Evolutionary conservation across 169 alveolate genomes (phyloP), one percentile per base, ranked within the genome.

Genomic region (Cryptosporidium sp.): DNA sequence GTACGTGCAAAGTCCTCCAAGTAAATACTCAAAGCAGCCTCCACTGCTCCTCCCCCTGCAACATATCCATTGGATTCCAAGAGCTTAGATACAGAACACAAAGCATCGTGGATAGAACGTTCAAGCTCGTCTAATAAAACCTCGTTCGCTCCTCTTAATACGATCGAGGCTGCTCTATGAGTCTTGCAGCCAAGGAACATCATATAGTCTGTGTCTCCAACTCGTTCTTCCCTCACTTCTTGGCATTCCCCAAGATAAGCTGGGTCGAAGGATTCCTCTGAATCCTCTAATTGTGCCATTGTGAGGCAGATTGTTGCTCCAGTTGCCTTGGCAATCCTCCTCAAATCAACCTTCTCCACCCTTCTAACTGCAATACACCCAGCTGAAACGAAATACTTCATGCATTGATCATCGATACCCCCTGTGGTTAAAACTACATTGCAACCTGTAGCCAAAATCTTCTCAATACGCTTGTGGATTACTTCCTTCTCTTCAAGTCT

Each of bases 41-140:
- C 99, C 31, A 97, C 99, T 37, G 99, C 98, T 6, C 99, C 99
- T 21, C 99, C 99, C 31, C 99, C 99, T 7, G 99, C 95, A 33
- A 96, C 97, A 10, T 95, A 95, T 23, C 86, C 84, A 84, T 91
- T 94, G 33, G 94, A 92, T 70, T 95, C 98, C 70, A 98, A 94
- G 12, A 98, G 98, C 91, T 98, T 94, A 91, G 98, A 96, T 2
- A 97, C 97, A 18, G 98, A 98, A 84, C 99, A 97, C 39, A 98
- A 92, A 8, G 99, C 99, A 93, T 98, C 99, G 89, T 98, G 99
- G 10, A 98, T 91, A 6, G 99, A 97, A 55, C 99, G 91, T 61
- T 98, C 99, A 59, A 97, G 95, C 94, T 99, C 99, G 84, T 98
- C 99, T 33, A 98, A 92, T 97, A 98, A 95, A 92, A 92, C 96